A percentile compares a stretch with the other conserved stretches of the same genome.
phyloP scores from a whole-genome alignment of 2,329 filamentous ascomycete genomes.

The Aspergillus pseudonomiae region DNA sequence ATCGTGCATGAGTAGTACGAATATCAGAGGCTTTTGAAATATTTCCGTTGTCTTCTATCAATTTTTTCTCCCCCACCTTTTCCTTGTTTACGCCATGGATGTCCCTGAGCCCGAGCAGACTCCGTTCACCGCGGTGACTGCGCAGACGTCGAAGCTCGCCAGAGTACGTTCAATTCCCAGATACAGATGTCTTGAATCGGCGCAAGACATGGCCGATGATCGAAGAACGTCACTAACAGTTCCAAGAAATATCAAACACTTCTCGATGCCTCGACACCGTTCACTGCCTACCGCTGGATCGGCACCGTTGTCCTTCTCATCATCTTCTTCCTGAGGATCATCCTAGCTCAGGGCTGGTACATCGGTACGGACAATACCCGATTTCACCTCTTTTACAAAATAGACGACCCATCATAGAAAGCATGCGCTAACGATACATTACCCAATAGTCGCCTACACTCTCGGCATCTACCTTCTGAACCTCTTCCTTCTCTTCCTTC shows the following conservation, averaged over 20 bases:
- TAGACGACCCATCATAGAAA: background rate
- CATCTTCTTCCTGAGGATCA: slow-evolving; percentile 85
- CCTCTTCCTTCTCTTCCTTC: slow-evolving; percentile 96
- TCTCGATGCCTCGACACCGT: slow-evolving; percentile 91
- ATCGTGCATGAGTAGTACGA: background rate
- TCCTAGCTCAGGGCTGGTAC: slow-evolving; percentile 96
- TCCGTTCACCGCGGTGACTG: slow-evolving; percentile 85
- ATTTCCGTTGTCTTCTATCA: background rate
- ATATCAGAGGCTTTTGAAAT: background rate
- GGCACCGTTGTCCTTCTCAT: slow-evolving; percentile 76
- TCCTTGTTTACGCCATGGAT: slow-evolving; percentile 65
- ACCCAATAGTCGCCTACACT: slow-evolving; percentile 79
- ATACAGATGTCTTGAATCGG: background rate
- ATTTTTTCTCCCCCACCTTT: slow-evolving; percentile 11
- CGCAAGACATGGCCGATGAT: background rate
- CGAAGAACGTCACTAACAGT: slow-evolving; percentile 13
- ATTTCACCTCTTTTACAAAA: background rate
- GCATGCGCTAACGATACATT: background rate
- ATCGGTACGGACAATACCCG: slow-evolving; percentile 67
- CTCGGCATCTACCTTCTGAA: slow-evolving; percentile 98
- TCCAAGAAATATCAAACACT: slow-evolving; percentile 87
- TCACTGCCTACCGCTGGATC: slow-evolving; percentile 85
- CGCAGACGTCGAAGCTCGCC: slow-evolving; percentile 66
- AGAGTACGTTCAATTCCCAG: slow-evolving; percentile 40
- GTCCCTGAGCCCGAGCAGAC: slow-evolving; percentile 83